Conservation (phyloP, 345 rosid species). For the Kernera saxatilis region DNA sequence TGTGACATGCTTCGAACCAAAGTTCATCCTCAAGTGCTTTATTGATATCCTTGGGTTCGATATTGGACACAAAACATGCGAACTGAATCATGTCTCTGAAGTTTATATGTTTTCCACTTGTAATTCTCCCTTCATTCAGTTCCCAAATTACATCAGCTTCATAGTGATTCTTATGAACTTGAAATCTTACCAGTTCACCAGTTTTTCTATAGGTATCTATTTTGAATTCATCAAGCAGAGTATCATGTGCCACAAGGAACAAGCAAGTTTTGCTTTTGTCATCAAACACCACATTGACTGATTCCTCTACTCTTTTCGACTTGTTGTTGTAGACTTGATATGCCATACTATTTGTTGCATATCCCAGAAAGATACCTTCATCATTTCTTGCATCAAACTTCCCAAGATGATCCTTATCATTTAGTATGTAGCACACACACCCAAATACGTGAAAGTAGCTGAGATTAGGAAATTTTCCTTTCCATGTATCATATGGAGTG, state of each 20-base stretch:
- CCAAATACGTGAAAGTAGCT: background rate
- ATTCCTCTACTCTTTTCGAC: rapidly evolving
- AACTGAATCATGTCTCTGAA: background rate
- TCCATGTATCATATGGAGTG: background rate
- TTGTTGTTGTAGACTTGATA: background rate
- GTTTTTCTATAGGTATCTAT: no score
- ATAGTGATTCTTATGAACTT: background rate
- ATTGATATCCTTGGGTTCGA: background rate
- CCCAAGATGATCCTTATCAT: background rate
- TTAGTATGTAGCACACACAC: background rate
- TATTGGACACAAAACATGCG: background rate
- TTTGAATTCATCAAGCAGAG: no score
- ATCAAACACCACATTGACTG: background rate
- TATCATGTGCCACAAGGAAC: no score
- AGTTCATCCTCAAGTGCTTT: background rate
- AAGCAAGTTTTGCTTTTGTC: no score
- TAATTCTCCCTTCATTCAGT: rapidly evolving
- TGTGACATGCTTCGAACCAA: background rate
- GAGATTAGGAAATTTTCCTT: background rate
- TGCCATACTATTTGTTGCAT: background rate
- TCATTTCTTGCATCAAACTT: background rate
- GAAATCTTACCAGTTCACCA: rapidly evolving
- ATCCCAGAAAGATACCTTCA: background rate
- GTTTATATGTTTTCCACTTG: rapidly evolving
- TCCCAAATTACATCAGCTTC: rapidly evolving